Evolutionary conservation across 768 basidiomycete genomes (phyloP), one percentile per base, ranked within the genome.

Genomic region (Naganishia friedmannii): DNA sequence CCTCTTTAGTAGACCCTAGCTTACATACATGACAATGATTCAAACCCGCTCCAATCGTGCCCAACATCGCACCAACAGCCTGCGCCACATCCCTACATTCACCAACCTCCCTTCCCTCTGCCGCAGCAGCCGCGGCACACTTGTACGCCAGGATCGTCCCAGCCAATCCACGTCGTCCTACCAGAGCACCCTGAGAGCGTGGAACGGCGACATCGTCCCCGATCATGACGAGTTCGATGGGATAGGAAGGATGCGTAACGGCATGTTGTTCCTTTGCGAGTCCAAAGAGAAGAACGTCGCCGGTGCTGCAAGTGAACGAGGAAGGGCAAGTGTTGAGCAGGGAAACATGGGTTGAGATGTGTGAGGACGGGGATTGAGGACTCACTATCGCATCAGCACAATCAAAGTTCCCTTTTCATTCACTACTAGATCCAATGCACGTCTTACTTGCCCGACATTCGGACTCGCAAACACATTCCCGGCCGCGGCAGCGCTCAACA

Each of bases 391-490:
- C 68, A 69, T 69, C 26, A 69, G 51, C 15, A 69, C 45, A 19
- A 48, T 53, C 56, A 69, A 46, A 2, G 56, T 57, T 2, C 68
- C 68, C 57, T 37, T 51, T 21, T 46, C 56, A 31, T 60, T 45
- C 26, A 15, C 26, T 28, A 86, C 86, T 39, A 86, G 78, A 53
- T 92, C 88, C 72, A 96, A 89, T 3, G 86, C 92, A 29, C 89
- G 85, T 58, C 87, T 85, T 63, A 96, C 90, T 80, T 96, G 94
- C 60, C 85, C 85, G 4, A 92, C 86, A 74, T 88, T 94, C 0
- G 94, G 94, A 21, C 90, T 91, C 2, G 94, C 93, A 77, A 96
- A 97, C 45, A 96, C 84, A 75, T 86, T 90, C 10, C 94, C 94
- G 74, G 89, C 91, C 9, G 95, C 90, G 42, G 92, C 91, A 42